A percentile compares a stretch with the other conserved stretches of the same genome.
These are phyloP conservation scores for Brassica carinata DNA, from an alignment of 345 rosid species.

Conservation along the genomic window DNA sequence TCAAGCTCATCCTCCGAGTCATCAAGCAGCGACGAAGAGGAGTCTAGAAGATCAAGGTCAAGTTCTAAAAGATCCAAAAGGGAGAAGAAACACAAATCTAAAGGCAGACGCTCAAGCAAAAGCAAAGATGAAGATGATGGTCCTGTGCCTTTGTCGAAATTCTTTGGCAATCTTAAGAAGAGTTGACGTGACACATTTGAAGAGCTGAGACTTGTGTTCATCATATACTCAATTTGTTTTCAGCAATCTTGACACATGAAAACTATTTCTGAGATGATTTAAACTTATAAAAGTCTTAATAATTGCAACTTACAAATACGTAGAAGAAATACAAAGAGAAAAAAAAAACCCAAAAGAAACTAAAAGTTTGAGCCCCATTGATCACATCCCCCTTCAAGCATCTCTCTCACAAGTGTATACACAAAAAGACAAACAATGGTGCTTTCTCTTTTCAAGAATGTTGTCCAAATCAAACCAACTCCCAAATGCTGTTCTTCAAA, in stretches of 20 bases:
- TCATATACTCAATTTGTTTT: background rate
- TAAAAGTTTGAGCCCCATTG: constrained; percentile 21
- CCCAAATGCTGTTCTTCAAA: constrained; percentile 21
- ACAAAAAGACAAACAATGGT: constrained; percentile 37
- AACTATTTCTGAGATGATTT: constrained; percentile 26
- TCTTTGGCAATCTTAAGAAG: constrained; percentile 73
- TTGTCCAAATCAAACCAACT: constrained; percentile 28
- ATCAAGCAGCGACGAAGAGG: constrained; percentile 74
- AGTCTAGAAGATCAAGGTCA: constrained; percentile 74
- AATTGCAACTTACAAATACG: constrained; percentile 31
- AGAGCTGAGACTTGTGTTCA: background rate
- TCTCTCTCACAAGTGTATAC: constrained; percentile 35
- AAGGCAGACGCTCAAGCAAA: constrained; percentile 53
- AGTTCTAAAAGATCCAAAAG: constrained; percentile 68
- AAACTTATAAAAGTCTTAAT: constrained; percentile 9
- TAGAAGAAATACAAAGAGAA: background rate
- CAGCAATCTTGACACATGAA: background rate
- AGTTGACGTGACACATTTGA: background rate
- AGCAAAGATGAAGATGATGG: constrained; percentile 61
- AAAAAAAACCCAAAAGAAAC: constrained; percentile 14
- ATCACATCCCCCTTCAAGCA: constrained; percentile 25
- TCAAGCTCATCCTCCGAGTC: constrained; percentile 66
- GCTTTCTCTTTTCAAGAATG: constrained; percentile 23
- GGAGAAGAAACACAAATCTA: constrained; percentile 73
- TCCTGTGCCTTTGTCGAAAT: constrained; percentile 87